Base-by-base conservation (phyloP, 108 stramenopile genomes). In the Epithemia pelagica region DNA sequence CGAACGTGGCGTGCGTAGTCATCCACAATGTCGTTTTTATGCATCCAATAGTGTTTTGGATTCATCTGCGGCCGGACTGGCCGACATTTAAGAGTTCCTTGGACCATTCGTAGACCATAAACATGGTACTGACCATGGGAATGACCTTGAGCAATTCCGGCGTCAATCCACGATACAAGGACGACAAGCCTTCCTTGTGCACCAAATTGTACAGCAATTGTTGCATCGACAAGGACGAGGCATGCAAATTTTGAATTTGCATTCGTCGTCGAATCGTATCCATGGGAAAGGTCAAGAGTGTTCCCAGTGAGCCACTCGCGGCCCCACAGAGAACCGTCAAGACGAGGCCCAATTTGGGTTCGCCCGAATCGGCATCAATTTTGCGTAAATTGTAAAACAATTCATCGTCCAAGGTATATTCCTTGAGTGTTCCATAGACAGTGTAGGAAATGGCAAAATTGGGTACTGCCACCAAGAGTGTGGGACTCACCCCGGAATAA, bases 41-140 rank as follows among this genome's bases (percentile, higher is more conserved):
- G n/a, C n/a, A n/a, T n/a, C n/a, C n/a, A n/a, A n/a, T n/a, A n/a
- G n/a, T n/a, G n/a, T n/a, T n/a, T n/a, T n/a, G n/a, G n/a, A n/a
- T n/a, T n/a, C n/a, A n/a, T n/a, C n/a, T n/a, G n/a, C n/a, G n/a
- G n/a, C n/a, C n/a, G n/a, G n/a, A n/a, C n/a, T 46, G 37, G 5
- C 37, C 37, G 37, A 92, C 83, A 61, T 88, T 76, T 28, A 92
- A 73, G 54, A 80, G 51, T 28, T 89, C 89, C 61, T 89, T 92
- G 58, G 89, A 65, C 27, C 76, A 79, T 77, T 97, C 96, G 72
- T 95, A 97, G 2, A 90, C 85, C 30, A 79, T 65, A 66, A 97
- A 97, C 91, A 94, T 95, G 19, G 89, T 91, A 0, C 90, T 89
- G 2, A 97, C 96, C 91, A 95, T 95, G n/a, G 96, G 96, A 8